phyloP scores from a whole-genome alignment of 805 yeast genomes.

The Yamadazyma akitaensis region DNA sequence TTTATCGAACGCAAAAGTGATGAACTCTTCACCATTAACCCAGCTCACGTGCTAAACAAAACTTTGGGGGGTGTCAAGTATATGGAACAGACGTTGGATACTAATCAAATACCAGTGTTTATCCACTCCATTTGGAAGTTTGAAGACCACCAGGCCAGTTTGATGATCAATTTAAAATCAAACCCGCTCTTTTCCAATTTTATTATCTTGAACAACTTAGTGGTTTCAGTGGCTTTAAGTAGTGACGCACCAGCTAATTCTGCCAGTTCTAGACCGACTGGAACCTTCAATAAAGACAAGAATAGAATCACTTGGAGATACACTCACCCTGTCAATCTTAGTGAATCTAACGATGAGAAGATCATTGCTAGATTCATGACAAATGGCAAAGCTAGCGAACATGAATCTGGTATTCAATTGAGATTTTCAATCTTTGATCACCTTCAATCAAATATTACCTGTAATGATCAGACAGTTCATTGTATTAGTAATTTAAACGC shows the following conservation, averaged over 20 bases:
- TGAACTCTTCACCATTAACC: slow-evolving; percentile 41
- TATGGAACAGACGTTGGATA: slow-evolving; percentile 34
- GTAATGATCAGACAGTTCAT: slow-evolving; percentile 12
- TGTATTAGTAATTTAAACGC: slow-evolving; percentile 12
- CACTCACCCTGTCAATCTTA: slow-evolving; percentile 35
- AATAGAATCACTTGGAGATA: slow-evolving; percentile 86
- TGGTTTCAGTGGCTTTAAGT: slow-evolving; percentile 56
- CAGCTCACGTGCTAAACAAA: slow-evolving; percentile 52
- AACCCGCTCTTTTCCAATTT: slow-evolving; percentile 40
- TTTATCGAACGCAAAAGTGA: slow-evolving; percentile 26
- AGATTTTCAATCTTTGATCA: slow-evolving; percentile 41
- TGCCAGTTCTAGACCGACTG: slow-evolving; percentile 89
- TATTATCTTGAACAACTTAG: slow-evolving; percentile 53
- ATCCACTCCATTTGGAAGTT: slow-evolving; percentile 87
- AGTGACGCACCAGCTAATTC: slow-evolving; percentile 56
- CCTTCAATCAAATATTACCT: slow-evolving; percentile 2
- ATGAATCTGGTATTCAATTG: slow-evolving; percentile 68
- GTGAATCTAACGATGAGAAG: slow-evolving; percentile 52
- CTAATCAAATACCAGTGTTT: slow-evolving; percentile 55
- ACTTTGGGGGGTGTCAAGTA: slow-evolving; percentile 84
- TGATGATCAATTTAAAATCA: slow-evolving; percentile 68
- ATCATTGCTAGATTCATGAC: slow-evolving; percentile 86
- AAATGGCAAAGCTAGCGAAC: slow-evolving; percentile 64
- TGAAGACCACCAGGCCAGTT: slow-evolving; percentile 80
- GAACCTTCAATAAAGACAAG: slow-evolving; percentile 83